phyloP scores from a whole-genome alignment of 257 asterid species.

The Echites panduratus region DNA sequence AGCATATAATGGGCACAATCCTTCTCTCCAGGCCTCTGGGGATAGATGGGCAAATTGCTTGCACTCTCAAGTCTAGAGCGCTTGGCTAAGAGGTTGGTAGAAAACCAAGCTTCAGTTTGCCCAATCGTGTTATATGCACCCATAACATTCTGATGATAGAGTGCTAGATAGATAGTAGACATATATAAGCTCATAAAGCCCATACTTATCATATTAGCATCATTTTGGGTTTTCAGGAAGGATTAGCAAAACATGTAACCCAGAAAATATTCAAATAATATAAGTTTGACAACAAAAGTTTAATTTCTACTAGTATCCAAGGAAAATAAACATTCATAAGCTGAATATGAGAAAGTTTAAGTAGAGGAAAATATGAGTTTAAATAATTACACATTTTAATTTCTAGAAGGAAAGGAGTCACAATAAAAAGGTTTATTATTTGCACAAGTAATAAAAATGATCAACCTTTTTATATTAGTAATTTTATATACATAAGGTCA shows the following conservation, averaged over 20 bases:
- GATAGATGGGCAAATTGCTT: conserved; percentile 88
- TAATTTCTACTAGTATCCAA: neutral
- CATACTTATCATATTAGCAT: conserved; percentile 34
- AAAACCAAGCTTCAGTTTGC: conserved; percentile 94
- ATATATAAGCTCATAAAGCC: conserved; percentile 37
- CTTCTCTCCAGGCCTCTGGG: conserved; percentile 99
- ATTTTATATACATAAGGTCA: neutral
- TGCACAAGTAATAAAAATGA: neutral
- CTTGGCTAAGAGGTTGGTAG: conserved; percentile 84
- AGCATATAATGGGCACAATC: conserved; percentile 99
- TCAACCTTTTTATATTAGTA: neutral
- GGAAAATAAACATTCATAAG: neutral
- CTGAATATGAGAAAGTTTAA: neutral
- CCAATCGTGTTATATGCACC: conserved; percentile 82
- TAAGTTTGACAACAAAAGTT: neutral
- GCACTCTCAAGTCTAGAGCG: conserved; percentile 92
- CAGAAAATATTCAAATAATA: conserved; percentile 17
- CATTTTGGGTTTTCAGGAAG: conserved; percentile 19
- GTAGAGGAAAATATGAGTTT: neutral
- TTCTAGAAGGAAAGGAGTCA: neutral
- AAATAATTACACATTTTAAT: neutral
- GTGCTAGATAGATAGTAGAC: conserved; percentile 80
- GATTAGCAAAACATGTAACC: conserved; percentile 2
- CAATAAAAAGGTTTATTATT: neutral
- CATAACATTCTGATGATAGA: conserved; percentile 76